phyloP scores from a whole-genome alignment of 2,329 filamentous ascomycete genomes.

The Aaosphaeria arxii region DNA sequence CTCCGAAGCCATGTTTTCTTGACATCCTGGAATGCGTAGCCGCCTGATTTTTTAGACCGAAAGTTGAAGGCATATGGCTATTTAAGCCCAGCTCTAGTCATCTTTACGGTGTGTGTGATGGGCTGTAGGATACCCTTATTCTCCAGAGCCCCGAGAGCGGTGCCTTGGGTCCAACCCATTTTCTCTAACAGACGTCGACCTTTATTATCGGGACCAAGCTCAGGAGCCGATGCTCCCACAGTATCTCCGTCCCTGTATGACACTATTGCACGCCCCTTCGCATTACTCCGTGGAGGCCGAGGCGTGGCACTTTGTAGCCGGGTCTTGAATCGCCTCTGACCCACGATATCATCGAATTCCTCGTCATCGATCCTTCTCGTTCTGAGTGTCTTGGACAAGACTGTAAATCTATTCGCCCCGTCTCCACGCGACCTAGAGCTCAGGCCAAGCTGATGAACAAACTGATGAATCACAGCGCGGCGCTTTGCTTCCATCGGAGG shows the following conservation, averaged over 20 bases:
- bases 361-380: slow-evolving; percentile 62
- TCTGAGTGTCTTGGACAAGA: slow-evolving; percentile 69
- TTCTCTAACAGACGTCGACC: slow-evolving; percentile 88
- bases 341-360: slow-evolving; percentile 46
- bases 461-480: slow-evolving; percentile 75
- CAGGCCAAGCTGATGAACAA: slow-evolving; percentile 72
- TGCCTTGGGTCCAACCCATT: slow-evolving; percentile 94
- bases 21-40: too few species aligned
- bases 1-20: too few species aligned
- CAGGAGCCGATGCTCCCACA: slow-evolving; percentile 80
- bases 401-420: slow-evolving; percentile 69
- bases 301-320: slow-evolving; percentile 21
- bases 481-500: slow-evolving; percentile 80
- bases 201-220: slow-evolving; percentile 77
- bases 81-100: slow-evolving; percentile 71
- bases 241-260: slow-evolving; percentile 79
- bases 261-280: slow-evolving; percentile 13
- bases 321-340: slow-evolving; percentile 50
- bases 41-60: too few species aligned
- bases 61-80: not conserved
- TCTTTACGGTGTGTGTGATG: slow-evolving; percentile 83
- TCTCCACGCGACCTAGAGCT: slow-evolving; percentile 81
- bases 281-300: not conserved
- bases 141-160: slow-evolving; percentile 73
- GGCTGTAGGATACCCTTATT: slow-evolving; percentile 89